These are phyloP conservation scores for Macrolepiota fuliginosa DNA, from an alignment of 768 basidiomycete species.

Conservation along the genomic window DNA sequence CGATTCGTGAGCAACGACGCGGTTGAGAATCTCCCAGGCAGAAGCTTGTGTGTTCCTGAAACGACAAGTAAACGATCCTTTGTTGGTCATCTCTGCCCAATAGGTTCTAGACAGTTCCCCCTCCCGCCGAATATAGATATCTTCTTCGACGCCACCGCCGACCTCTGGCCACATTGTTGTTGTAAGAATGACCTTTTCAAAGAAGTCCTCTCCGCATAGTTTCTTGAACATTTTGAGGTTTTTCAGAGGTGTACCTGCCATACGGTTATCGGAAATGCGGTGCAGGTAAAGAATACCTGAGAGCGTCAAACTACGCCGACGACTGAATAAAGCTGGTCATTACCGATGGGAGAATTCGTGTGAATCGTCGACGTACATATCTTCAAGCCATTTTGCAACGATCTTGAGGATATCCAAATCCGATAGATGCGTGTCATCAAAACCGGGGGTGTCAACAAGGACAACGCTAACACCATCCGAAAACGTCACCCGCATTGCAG, in stretches of 20 bases:
- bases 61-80: neutral
- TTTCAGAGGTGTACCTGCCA: conserved; percentile 9
- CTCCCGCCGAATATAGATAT: neutral
- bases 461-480: neutral
- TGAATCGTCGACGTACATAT: neutral
- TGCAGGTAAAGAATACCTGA: conserved; percentile 14
- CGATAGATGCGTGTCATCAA: neutral
- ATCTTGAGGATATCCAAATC: neutral
- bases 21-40: neutral
- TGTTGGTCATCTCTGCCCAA: conserved; percentile 3
- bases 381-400: neutral
- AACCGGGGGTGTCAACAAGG: conserved; percentile 2
- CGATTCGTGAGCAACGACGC: neutral
- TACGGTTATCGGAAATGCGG: conserved; percentile 9
- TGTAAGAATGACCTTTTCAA: neutral
- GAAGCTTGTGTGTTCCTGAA: neutral
- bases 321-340: neutral
- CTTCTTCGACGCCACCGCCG: neutral
- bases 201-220: conserved; percentile 17
- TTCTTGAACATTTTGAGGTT: conserved; percentile 12
- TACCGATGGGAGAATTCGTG: neutral
- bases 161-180: neutral
- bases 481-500: neutral
- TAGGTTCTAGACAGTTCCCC: neutral
- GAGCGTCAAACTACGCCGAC: neutral